phyloP scores from a whole-genome alignment of 371 early-diverging fungal genomes.

The Caulochytrium protostelioides region DNA sequence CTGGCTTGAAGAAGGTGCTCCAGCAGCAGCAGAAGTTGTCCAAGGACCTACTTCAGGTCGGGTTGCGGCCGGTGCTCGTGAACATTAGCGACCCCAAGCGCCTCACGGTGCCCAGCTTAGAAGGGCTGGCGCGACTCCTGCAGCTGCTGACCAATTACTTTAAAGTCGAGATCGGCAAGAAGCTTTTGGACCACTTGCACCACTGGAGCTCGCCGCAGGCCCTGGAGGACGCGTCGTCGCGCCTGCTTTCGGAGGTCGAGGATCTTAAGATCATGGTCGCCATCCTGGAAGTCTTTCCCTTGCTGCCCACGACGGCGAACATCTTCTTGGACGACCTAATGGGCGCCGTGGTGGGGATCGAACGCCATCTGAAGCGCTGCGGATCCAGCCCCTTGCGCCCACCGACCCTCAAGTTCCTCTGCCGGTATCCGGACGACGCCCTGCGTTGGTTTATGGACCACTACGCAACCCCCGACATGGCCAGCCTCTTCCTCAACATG shows the following conservation, averaged over 20 bases:
- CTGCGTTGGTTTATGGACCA: conserved; percentile 63
- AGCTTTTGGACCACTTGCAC: conserved; percentile 83
- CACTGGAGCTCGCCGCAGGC: conserved; percentile 74
- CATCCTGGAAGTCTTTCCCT: conserved; percentile 74
- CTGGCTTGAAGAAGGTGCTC: conserved; percentile 68
- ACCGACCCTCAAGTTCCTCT: conserved; percentile 72
- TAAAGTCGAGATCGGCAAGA: conserved; percentile 92
- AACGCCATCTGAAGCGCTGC: conserved; percentile 50
- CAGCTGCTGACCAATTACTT: conserved; percentile 89
- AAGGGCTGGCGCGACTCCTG: conserved; percentile 77
- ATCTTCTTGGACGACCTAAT: conserved; percentile 79
- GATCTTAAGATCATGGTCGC: conserved; percentile 82
- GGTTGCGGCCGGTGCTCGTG: conserved; percentile 79
- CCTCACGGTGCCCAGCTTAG: conserved; percentile 71
- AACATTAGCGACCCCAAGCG: conserved; percentile 83
- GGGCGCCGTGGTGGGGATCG: conserved; percentile 59
- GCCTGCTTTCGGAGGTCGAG: conserved; percentile 62
- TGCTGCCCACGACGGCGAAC: conserved; percentile 76
- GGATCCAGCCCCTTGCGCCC: conserved; percentile 78
- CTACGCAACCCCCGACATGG: conserved; percentile 26
- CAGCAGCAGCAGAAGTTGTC: conserved; percentile 66
- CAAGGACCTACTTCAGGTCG: conserved; percentile 87
- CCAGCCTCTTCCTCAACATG: conserved; percentile 48
- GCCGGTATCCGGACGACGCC: conserved; percentile 62
- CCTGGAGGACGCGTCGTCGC: conserved; percentile 54